Base-by-base conservation (phyloP, 257 asterid species). In the Forsythia viridissima region DNA sequence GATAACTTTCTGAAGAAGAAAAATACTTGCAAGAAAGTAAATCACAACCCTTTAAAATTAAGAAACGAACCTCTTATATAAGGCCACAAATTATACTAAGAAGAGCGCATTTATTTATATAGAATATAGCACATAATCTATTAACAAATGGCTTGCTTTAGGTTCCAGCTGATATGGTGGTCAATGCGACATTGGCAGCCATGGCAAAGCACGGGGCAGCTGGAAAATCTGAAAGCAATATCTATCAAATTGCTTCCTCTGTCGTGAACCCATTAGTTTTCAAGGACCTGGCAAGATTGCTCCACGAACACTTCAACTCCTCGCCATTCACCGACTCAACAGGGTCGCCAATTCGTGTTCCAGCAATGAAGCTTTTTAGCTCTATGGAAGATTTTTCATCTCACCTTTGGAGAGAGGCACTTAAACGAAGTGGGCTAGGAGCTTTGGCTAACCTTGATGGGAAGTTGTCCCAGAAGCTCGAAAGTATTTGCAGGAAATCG, bases 101-200 rank as follows among this genome's bases (percentile, higher is more conserved):
- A 21, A 63, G 61, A 51, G 63, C 9, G 46, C 51, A 73, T 30
- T 46, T 21, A n/a, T 66, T n/a, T 72, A 30, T 21, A 36, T 63
- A 20, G 21, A 52, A 52, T 18, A 46, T 46, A 46, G 46, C 46
- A 42, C 46, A 10, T 42, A 42, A 48, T 52, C 63, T 46, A 75
- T 68, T 48, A 8, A 38, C 46, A 51, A 38, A 46, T 46, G 38
- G 20, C 57, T 73, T 81, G 80, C 43, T 80, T 73, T 74, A 93
- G 98, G 97, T 93, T 80, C 98, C 98, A 78, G 98, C 96, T 7
- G 99, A 96, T 77, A 92, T 92, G 97, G 99, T 96, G 18, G 99
- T 92, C 13, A 96, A 93, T 51, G 98, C 99, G 21, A 96, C 91
- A 37, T 87, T 96, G 81, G 98, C 99, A 79, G 98, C 98, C 83